These are phyloP conservation scores for Cladosporium sp. DNA, from an alignment of 2,329 filamentous ascomycete species.

Conservation along the genomic window DNA sequence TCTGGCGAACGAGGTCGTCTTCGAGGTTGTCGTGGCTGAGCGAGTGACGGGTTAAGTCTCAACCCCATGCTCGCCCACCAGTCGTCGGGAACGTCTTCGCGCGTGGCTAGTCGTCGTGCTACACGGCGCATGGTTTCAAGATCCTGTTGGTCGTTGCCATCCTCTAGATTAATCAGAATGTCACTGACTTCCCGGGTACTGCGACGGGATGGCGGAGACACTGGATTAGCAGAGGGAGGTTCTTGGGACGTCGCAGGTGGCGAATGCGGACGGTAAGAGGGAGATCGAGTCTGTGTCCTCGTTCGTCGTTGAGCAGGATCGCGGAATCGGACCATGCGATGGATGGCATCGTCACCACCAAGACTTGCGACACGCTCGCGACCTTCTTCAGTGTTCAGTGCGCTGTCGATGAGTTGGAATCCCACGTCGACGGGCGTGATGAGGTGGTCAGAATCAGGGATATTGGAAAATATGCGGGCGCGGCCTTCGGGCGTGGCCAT, in stretches of 20 bases:
- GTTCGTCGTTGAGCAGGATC: background rate
- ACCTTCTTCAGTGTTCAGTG: conserved; percentile 31
- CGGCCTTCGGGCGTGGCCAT: conserved; percentile 29
- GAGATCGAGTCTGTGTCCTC: background rate
- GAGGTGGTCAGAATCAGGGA: conserved; percentile 28
- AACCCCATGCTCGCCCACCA: conserved; percentile 65
- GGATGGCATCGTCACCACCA: conserved; percentile 15
- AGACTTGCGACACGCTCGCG: conserved; percentile 29
- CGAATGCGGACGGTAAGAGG: background rate
- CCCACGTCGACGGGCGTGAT: conserved; percentile 34
- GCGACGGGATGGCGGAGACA: conserved; percentile 26
- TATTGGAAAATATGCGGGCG: conserved; percentile 30
- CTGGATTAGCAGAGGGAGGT: conserved; percentile 24
- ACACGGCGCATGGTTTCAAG: conserved; percentile 64
- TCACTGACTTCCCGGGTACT: background rate
- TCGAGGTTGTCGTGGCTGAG: conserved; percentile 7
- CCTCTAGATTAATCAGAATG: conserved; percentile 19
- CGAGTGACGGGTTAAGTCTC: conserved; percentile 28
- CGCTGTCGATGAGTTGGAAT: conserved; percentile 35
- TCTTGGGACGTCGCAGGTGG: conserved; percentile 12
- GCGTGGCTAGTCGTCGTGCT: conserved; percentile 65
- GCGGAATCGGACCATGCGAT: conserved; percentile 1
- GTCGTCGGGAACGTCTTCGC: conserved; percentile 76
- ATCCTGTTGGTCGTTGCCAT: conserved; percentile 25
- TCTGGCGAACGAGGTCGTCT: conserved; percentile 11